Evolutionary conservation across 768 basidiomycete species (phyloP), one percentile per base, ranked within the genome.

Genomic region (Mycena vitilis): DNA sequence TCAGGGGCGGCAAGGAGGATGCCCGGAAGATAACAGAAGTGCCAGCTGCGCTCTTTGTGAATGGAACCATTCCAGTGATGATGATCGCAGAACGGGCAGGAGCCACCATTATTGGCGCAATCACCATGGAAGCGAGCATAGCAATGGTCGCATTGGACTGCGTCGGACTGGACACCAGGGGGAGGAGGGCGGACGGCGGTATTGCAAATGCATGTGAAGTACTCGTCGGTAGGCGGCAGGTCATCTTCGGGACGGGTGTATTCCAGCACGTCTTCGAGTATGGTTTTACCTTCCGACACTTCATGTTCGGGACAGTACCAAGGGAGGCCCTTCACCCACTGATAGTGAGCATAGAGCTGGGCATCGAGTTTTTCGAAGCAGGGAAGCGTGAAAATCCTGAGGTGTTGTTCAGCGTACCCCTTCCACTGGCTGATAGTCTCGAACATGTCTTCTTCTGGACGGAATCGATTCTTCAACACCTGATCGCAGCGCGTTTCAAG

Each of bases 21-120:
- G 30, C 87, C 83, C 3, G 93, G 91, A 30, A 95, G 84, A 78
- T 87, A 93, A 76, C 89, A 91, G 79, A 91, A 95, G 75, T 95
- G 93, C 88, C 89, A 95, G 72, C 85, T 91, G 55, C 94, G 89
- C 70, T 92, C 87, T 78, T 94, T 95, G 76, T 89, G 88, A 60
- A 95, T 90, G 4, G 91, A 87, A 22, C 94, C 94, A 72, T 95
- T 94, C 94, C 94, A 95, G 74, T 95, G 94, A 69, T 94, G 91
- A 73, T 94, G 93, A 71, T 95, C 94, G 71, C 94, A 95, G 82
- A 95, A 95, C 0, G 94, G 94, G 75, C 94, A 95, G 6, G 94
- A 95, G 42, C 94, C 94, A n/a, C 94, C 94, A 70, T 91, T 93
- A 71, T 90, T 90, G 13, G 93, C 94, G 73, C 94, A 95, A 56